Evolutionary conservation across 2,329 filamentous ascomycete genomes (phyloP), one percentile per base, ranked within the genome.

Genomic region (Aspergillus tubingensis): DNA sequence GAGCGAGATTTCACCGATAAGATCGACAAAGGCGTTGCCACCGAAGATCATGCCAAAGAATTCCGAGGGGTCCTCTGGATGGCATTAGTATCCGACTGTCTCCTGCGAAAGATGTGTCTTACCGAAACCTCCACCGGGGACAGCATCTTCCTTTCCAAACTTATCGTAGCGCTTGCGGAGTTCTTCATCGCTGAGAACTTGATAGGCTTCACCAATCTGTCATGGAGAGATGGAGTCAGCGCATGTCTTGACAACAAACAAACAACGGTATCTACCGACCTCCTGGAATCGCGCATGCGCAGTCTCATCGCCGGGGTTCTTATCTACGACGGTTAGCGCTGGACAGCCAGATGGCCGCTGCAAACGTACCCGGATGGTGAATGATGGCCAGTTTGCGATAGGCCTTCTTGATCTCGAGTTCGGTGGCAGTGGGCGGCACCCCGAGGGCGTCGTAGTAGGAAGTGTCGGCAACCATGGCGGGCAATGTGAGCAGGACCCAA

Each of bases 41-140:
- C 95, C 95, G 74, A 99, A 99, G 69, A 99, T 99, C 82, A 93
- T 96, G 71, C 91, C 91, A 80, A 99, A 99, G 85, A 99, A 99
- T 79, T 99, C 95, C 65, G 92, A 86, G 1, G 95, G 95, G 76
- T 99, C 95, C 82, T 90, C 86, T 86, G 72, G 58, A 57, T 15
- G n/a, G 25, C 32, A 54, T 60, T 58, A 59, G 57, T 30, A 19
- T 8, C 25, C 19, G 25, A 17, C 43, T 50, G 19, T 15, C 7
- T 0, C 41, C 19, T 44, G 41, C 19, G 19, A 2, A 2, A 11
- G 21, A n/a, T 17, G 13, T 23, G 17, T 65, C 81, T 58, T 75
- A 85, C 91, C 91, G 76, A 99, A 99, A 64, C 95, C 95, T 70
- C 92, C 91, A 70, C 88, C 87, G 0, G 95, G 95, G 73, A 94